These are phyloP conservation scores for Plectosphaerella plurivora DNA, from an alignment of 2,329 filamentous ascomycete species.

Conservation along the genomic window DNA sequence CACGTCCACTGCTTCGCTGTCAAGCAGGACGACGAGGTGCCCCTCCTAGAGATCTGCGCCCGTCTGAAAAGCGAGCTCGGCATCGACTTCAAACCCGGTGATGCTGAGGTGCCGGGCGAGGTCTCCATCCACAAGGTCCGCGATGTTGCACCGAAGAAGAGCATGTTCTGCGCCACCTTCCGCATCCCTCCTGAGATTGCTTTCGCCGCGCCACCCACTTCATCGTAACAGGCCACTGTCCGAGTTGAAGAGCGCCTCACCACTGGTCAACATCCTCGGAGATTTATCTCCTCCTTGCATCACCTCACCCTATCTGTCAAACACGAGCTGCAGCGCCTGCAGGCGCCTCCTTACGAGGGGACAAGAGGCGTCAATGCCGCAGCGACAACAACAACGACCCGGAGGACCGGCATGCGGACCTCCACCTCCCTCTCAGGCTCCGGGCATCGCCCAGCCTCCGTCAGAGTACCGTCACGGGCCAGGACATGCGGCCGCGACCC, in stretches of 20 bases:
- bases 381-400: neutral
- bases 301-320: neutral
- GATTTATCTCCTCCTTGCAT: neutral
- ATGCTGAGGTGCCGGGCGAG: constrained; percentile 41
- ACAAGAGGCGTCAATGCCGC: no score
- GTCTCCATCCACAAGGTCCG: constrained; percentile 66
- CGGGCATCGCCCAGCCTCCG: no score
- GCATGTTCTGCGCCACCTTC: constrained; percentile 96
- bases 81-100: constrained; percentile 33
- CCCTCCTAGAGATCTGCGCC: constrained; percentile 44
- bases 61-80: constrained; percentile 36
- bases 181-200: constrained; percentile 78
- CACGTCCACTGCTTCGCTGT: constrained; percentile 94
- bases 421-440: no score
- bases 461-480: no score
- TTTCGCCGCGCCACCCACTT: constrained; percentile 46
- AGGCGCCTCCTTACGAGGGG: no score
- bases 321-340: neutral
- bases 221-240: neutral
- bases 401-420: neutral
- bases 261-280: neutral
- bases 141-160: constrained; percentile 87
- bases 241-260: neutral
- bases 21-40: constrained; percentile 71
- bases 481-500: no score